Evolutionary conservation across 139 green algal genomes (phyloP).

Genomic region (Asterochloris sp.): DNA sequence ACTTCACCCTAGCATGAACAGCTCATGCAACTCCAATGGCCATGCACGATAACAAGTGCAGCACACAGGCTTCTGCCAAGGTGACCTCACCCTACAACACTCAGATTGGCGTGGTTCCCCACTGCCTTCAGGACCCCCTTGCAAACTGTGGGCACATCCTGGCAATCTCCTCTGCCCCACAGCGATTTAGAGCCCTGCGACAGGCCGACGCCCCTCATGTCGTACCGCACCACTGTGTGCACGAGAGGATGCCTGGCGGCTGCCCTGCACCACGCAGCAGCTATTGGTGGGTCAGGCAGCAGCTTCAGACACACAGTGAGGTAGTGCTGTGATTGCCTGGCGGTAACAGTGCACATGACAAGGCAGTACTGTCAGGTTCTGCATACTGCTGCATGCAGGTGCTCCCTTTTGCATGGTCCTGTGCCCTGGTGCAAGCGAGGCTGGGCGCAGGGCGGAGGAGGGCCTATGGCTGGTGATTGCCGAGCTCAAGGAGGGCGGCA

Average conservation of each 20-base stretch:
- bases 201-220: constrained; percentile 33
- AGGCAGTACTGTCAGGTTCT: background rate
- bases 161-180: constrained; percentile 11
- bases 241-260: background rate
- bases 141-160: background rate
- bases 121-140: background rate
- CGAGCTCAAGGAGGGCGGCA: too few relatives aligned
- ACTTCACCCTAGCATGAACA: too few relatives aligned
- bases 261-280: background rate
- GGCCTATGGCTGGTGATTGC: too few relatives aligned
- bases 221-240: constrained; percentile 31
- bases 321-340: background rate
- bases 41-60: too few relatives aligned
- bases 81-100: too few relatives aligned
- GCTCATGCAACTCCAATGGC: too few relatives aligned
- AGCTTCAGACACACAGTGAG: background rate
- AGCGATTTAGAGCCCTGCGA: constrained; percentile 22
- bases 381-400: background rate
- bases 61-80: too few relatives aligned
- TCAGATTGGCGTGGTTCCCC: too few relatives aligned
- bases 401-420: background rate
- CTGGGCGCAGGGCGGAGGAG: too few relatives aligned
- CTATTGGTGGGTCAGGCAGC: too few relatives aligned
- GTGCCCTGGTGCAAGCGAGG: too few relatives aligned
- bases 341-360: background rate